Evolutionary conservation across 208 protist genomes (phyloP).

Genomic region (Endotrypanum monterogeii): DNA sequence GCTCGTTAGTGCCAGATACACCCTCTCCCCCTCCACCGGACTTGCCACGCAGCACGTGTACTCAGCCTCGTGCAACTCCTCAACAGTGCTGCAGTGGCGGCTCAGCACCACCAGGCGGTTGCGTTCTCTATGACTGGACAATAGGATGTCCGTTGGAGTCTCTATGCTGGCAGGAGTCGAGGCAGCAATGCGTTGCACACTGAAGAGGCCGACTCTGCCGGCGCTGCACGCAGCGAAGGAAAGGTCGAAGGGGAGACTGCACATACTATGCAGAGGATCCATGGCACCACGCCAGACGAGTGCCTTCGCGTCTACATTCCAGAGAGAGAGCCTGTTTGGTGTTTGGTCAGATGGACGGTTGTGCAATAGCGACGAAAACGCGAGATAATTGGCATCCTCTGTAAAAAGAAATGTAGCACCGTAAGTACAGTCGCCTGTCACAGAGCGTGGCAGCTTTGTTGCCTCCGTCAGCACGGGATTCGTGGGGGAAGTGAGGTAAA

Average conservation of each 20-base stretch:
- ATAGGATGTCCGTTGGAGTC: not conserved
- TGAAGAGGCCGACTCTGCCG: slow-evolving; percentile 48
- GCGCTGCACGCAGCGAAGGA: slow-evolving; percentile 62
- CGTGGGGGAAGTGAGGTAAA: slow-evolving; percentile 65
- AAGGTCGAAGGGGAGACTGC: slow-evolving; percentile 37
- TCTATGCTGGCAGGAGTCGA: no score
- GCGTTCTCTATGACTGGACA: slow-evolving; percentile 9
- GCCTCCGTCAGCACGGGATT: slow-evolving; percentile 35
- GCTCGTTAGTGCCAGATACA: slow-evolving; percentile 57
- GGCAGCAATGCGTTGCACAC: slow-evolving; percentile 23
- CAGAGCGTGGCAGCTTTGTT: slow-evolving; percentile 50
- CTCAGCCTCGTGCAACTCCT: slow-evolving; percentile 54
- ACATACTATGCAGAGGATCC: slow-evolving; percentile 54
- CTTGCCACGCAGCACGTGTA: slow-evolving; percentile 50
- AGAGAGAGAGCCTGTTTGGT: slow-evolving; percentile 63
- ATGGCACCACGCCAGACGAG: slow-evolving; percentile 80
- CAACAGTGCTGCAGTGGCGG: slow-evolving; percentile 57
- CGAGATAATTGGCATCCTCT: slow-evolving; percentile 44
- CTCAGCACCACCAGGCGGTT: slow-evolving; percentile 51
- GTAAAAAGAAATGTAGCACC: slow-evolving; percentile 63
- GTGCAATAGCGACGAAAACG: slow-evolving; percentile 67
- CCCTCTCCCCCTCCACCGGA: slow-evolving; percentile 24
- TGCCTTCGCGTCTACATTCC: slow-evolving; percentile 34
- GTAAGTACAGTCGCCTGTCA: slow-evolving; percentile 61
- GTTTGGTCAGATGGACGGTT: slow-evolving; percentile 32